These are phyloP conservation scores for Podospora didyma DNA, from an alignment of 495 filamentous ascomycete genomes.

Conservation along the genomic window DNA sequence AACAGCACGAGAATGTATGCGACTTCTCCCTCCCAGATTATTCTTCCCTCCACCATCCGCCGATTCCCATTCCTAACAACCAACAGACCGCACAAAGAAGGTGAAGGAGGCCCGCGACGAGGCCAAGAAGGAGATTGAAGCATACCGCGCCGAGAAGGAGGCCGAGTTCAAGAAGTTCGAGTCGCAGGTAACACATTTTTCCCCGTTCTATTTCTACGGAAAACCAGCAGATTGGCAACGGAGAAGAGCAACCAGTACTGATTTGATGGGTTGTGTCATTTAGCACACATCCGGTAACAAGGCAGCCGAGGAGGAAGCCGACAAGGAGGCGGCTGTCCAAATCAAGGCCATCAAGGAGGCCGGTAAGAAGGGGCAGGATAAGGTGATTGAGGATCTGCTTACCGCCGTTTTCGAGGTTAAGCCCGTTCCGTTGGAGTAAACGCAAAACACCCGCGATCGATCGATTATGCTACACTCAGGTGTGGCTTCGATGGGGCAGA, in stretches of 20 bases:
- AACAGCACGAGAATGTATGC: conserved; percentile 42
- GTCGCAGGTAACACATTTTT: conserved; percentile 59
- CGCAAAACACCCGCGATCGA: background rate
- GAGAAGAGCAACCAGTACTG: background rate
- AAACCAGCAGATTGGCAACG: background rate
- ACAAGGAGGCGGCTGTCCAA: conserved; percentile 74
- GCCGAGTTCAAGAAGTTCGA: conserved; percentile 94
- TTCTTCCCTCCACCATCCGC: background rate
- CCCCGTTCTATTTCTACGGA: background rate
- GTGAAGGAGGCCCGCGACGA: conserved; percentile 93
- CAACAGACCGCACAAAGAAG: conserved; percentile 86
- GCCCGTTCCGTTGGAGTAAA: conserved; percentile 9
- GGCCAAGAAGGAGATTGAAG: conserved; percentile 97
- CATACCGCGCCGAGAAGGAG: conserved; percentile 86
- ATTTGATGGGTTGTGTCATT: background rate
- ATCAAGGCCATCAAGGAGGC: conserved; percentile 77
- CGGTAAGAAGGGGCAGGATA: conserved; percentile 69
- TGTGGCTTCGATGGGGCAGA: background rate
- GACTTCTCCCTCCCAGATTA: too few species aligned
- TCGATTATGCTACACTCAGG: background rate
- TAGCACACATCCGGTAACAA: conserved; percentile 87
- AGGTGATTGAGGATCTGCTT: conserved; percentile 78
- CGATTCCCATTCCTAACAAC: background rate
- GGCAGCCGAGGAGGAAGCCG: conserved; percentile 79
- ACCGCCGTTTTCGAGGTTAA: conserved; percentile 59